Percentiles rank a stretch among this genome's conserved stretches.
These are phyloP conservation scores for Lunularia cruciata DNA, from an alignment of 225 moss, liverwort and hornwort genomes.

Conservation along the genomic window DNA sequence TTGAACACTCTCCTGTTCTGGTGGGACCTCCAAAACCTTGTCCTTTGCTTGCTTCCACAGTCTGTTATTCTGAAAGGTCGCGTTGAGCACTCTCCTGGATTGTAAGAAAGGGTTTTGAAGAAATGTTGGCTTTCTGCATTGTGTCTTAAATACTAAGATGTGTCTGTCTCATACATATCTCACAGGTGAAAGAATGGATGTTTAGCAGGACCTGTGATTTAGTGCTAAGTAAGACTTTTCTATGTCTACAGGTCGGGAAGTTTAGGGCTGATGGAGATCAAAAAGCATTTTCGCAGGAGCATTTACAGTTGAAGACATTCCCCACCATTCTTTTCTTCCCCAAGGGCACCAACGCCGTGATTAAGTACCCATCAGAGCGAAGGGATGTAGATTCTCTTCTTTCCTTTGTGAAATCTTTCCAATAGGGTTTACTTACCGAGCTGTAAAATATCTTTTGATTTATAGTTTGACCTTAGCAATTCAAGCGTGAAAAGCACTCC, in stretches of 20 bases:
- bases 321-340: conserved; percentile 88
- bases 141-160: no score
- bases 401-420: conserved; percentile 77
- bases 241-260: conserved; percentile 73
- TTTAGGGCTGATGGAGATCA: conserved; percentile 86
- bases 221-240: conserved; percentile 41
- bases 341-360: conserved; percentile 64
- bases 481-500: not conserved
- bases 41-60: no score
- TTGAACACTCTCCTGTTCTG: conserved; percentile 59
- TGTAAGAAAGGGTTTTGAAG: no score
- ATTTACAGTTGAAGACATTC: conserved; percentile 70
- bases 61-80: no score
- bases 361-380: conserved; percentile 89
- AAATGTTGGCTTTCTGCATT: no score
- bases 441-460: conserved; percentile 8
- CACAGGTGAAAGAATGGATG: no score
- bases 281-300: conserved; percentile 69
- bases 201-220: no score
- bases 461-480: not conserved
- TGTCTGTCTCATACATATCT: no score
- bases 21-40: no score
- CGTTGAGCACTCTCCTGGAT: no score
- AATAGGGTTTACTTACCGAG: conserved; percentile 32
- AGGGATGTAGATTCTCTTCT: conserved; percentile 80